Conservation (phyloP, 2,329 filamentous ascomycete species). For the Fusarium zealandicum region DNA sequence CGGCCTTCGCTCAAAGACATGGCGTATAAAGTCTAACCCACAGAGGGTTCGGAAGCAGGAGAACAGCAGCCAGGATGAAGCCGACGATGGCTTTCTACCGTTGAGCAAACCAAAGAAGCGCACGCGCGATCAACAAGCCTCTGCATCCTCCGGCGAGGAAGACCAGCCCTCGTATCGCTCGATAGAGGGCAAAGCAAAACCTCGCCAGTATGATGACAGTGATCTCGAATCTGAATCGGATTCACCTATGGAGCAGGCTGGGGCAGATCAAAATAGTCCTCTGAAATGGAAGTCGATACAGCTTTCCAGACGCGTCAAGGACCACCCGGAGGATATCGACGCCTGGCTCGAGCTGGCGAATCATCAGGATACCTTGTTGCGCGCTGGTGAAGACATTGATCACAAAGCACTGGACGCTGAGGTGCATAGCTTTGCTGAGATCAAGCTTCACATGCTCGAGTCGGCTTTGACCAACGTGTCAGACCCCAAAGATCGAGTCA, state of each 20-base stretch:
- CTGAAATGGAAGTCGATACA: conserved; percentile 64
- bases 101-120: conserved; percentile 54
- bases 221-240: conserved; percentile 59
- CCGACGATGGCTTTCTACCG: conserved; percentile 57
- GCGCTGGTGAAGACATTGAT: conserved; percentile 53
- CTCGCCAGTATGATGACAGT: conserved; percentile 54
- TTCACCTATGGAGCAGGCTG: conserved; percentile 47
- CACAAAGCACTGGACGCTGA: conserved; percentile 65
- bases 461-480: conserved; percentile 71
- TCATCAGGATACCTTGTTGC: conserved; percentile 75
- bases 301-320: conserved; percentile 69
- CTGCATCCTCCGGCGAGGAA: conserved; percentile 55
- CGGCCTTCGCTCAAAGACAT: conserved; percentile 54
- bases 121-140: conserved; percentile 44
- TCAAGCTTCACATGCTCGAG: conserved; percentile 81
- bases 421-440: conserved; percentile 73
- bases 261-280: conserved; percentile 50
- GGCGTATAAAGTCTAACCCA: conserved; percentile 48
- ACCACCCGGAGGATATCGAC: conserved; percentile 70
- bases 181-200: conserved; percentile 69
- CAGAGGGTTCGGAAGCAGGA: conserved; percentile 50
- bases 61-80: conserved; percentile 28
- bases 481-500: conserved; percentile 58
- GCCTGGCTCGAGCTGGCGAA: conserved; percentile 81
- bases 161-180: conserved; percentile 67